phyloP scores from a whole-genome alignment of 495 filamentous ascomycete species.

The Hyaloscypha hepaticicola region DNA sequence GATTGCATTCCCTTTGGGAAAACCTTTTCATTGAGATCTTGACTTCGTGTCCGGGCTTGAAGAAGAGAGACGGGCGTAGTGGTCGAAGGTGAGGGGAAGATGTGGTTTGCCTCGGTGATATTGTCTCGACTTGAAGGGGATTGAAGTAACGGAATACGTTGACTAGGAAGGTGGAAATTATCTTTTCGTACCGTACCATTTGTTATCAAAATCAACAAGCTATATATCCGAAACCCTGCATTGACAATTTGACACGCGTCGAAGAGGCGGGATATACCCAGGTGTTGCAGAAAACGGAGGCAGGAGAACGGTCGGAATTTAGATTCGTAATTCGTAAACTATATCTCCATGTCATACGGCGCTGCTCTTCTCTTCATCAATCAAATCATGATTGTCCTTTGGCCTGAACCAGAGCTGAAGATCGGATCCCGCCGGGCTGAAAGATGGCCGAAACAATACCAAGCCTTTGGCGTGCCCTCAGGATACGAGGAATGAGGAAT shows the following conservation, averaged over 20 bases:
- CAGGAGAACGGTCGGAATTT: too few species aligned
- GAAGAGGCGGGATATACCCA: not conserved
- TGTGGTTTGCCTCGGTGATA: too few species aligned
- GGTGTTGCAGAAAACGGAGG: not conserved
- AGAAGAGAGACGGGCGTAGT: constrained; percentile 48
- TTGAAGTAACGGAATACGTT: too few species aligned
- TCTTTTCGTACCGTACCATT: not conserved
- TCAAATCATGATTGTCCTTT: too few species aligned
- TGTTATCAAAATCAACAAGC: too few species aligned
- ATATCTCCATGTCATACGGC: not conserved
- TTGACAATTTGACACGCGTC: not conserved
- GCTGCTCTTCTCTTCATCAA: not conserved
- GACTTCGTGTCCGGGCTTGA: constrained; percentile 47
- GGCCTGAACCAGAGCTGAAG: not conserved
- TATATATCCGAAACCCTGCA: not conserved
- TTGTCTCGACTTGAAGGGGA: too few species aligned
- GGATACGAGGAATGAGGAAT: not conserved
- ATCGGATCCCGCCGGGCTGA: not conserved
- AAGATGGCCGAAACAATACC: not conserved
- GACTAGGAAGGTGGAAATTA: not conserved
- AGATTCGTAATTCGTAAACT: too few species aligned
- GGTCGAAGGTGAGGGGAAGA: too few species aligned
- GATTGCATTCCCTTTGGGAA: constrained; percentile 43
- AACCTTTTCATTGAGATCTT: constrained; percentile 52
- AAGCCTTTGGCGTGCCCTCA: not conserved